phyloP scores from a whole-genome alignment of 1,139 yeast species.

The Ashbya aceris region DNA sequence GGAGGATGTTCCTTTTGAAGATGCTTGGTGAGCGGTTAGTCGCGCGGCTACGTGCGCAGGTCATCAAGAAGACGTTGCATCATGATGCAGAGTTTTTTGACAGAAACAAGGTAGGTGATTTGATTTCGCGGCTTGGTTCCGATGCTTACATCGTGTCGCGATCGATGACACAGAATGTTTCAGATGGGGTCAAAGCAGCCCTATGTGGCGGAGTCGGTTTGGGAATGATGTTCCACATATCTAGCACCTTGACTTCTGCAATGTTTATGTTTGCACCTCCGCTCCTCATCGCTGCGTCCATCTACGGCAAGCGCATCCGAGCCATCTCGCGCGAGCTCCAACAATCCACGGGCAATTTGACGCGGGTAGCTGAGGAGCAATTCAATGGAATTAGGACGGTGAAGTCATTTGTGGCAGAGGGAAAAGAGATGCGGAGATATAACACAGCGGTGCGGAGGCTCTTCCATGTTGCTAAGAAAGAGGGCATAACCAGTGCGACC shows the following conservation, averaged over 20 bases:
- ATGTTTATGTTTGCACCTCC: constrained; percentile 79
- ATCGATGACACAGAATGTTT: constrained; percentile 78
- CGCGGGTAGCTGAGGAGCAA: constrained; percentile 88
- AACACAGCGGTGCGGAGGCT: constrained; percentile 67
- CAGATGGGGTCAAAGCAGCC: constrained; percentile 79
- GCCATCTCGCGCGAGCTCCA: constrained; percentile 68
- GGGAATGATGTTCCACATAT: constrained; percentile 84
- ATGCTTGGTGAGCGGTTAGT: constrained; percentile 80
- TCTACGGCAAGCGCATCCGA: constrained; percentile 74
- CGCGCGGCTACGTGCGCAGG: constrained; percentile 66
- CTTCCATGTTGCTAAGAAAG: constrained; percentile 64
- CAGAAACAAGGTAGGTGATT: constrained; percentile 85
- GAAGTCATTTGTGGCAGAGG: constrained; percentile 83
- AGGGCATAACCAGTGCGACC: constrained; percentile 69
- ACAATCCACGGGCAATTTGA: constrained; percentile 75
- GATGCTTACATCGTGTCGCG: constrained; percentile 88
- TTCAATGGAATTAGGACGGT: constrained; percentile 78
- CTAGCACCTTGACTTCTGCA: constrained; percentile 66
- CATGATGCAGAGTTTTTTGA: constrained; percentile 94
- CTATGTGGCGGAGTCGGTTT: constrained; percentile 75
- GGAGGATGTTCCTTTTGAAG: constrained; percentile 64
- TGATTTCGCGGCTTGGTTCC: constrained; percentile 76
- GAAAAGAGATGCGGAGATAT: constrained; percentile 50
- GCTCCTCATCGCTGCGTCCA: constrained; percentile 59
- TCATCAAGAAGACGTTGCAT: constrained; percentile 65